Conservation (phyloP, 108 stramenopile genomes). For the Fistulifera pelliculosa region DNA sequence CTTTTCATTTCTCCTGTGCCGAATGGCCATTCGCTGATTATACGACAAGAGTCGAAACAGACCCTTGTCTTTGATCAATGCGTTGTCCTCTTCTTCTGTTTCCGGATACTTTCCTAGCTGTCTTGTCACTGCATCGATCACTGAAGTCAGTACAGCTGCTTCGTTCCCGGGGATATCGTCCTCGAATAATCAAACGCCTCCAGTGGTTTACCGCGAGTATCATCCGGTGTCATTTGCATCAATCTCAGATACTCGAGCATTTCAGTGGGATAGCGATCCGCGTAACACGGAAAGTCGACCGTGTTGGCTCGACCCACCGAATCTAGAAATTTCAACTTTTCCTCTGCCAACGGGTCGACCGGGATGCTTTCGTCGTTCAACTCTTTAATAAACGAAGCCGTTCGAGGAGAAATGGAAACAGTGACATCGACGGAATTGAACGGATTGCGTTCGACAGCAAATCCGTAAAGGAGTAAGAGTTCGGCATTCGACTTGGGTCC, state of each 20-base stretch:
- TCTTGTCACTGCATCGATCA: slow-evolving; percentile 74
- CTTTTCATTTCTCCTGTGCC: slow-evolving; percentile 84
- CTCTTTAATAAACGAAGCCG: slow-evolving; percentile 49
- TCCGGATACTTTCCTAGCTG: slow-evolving; percentile 82
- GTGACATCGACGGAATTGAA: slow-evolving; percentile 94
- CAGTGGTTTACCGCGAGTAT: slow-evolving; percentile 69
- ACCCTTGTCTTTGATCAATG: slow-evolving; percentile 75
- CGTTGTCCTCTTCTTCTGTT: slow-evolving; percentile 80
- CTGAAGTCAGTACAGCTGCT: slow-evolving; percentile 76
- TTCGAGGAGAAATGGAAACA: slow-evolving; percentile 71
- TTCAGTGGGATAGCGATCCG: slow-evolving; percentile 92
- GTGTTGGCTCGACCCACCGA: slow-evolving; percentile 65
- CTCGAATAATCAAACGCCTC: slow-evolving; percentile 74
- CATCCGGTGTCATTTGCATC: slow-evolving; percentile 89
- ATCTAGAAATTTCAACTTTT: slow-evolving; percentile 81
- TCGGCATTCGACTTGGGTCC: slow-evolving; percentile 94
- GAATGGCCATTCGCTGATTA: slow-evolving; percentile 85
- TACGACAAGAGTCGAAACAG: slow-evolving; percentile 69
- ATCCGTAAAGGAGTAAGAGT: slow-evolving; percentile 88
- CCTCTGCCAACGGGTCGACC: slow-evolving; percentile 69
- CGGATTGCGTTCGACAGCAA: slow-evolving; percentile 92
- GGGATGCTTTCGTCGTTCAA: slow-evolving; percentile 38
- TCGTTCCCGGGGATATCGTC: slow-evolving; percentile 87
- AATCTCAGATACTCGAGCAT: slow-evolving; percentile 92
- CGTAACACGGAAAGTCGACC: slow-evolving; percentile 90